Base-by-base conservation (phyloP, 495 filamentous ascomycete species). In the Tuber brumale region DNA sequence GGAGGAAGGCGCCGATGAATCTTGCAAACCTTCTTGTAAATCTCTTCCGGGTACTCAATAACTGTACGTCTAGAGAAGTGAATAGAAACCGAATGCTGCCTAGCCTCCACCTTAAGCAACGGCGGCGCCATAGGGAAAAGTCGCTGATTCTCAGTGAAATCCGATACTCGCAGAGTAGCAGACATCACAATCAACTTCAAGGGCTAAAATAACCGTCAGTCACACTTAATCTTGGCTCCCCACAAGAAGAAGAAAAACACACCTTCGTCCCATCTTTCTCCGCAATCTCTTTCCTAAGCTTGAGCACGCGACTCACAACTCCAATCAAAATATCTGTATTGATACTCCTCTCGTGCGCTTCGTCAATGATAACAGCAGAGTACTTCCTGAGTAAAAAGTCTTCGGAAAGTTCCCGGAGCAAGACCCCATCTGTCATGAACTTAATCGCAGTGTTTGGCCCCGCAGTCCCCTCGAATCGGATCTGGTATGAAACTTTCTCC, bases 171-270 rank as follows among this genome's bases (percentile, higher is more conserved):
- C 14, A 98, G 87, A 2, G 96, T 99, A 35, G 96, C 96, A 70
- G 94, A 97, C 96, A 99, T 99, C 84, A 99, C 97, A 75, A 99
- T 89, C 9, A 99, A 87, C 85, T 97, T 99, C 79, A 99, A 80
- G 9, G 94, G 93, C 80, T 89, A 89, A 70, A 90, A 35, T 35
- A 66, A 66, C 57, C 12, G 57, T 66, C 4, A 66, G 57, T 35
- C 27, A 66, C 31, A 66, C 31, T 31, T 18, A 23, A 27, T 74
- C 21, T 10, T 37, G 16, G 23, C 16, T 74, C 39, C 8, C 23
- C 41, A 46, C 16, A 43, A 42, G 19, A n/a, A n/a, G n/a, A n/a
- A n/a, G 4, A 27, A 43, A 46, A 43, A 46, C 80, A 41, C 42
- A 86, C 85, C 72, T 83, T 85, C 1, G 82, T 83, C 46, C 75